Conservation (phyloP, 345 rosid species). For the Gynandropsis gynandra region DNA sequence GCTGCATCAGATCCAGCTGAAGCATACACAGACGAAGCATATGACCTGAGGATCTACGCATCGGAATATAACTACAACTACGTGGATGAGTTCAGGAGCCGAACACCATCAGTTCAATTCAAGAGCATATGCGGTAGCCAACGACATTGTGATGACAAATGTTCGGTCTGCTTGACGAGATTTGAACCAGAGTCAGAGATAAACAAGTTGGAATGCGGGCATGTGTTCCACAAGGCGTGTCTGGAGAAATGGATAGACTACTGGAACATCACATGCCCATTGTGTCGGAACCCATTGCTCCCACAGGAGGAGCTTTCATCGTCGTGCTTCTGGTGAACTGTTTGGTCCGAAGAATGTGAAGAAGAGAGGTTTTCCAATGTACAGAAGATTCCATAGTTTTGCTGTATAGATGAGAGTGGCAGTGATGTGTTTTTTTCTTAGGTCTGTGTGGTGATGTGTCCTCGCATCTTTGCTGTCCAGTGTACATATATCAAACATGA, state of each 20-base stretch:
- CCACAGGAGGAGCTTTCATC: slow-evolving; percentile 30
- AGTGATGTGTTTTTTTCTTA: too few relatives aligned
- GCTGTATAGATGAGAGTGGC: too few relatives aligned
- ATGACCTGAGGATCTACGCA: slow-evolving; percentile 23
- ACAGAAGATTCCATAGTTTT: too few relatives aligned
- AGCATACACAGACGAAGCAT: neutral
- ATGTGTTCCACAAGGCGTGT: slow-evolving; percentile 44
- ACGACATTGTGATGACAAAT: slow-evolving; percentile 33
- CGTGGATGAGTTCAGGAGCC: slow-evolving; percentile 45
- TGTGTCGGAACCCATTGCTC: slow-evolving; percentile 44
- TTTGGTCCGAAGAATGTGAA: too few relatives aligned
- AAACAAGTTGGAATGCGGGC: slow-evolving; percentile 45
- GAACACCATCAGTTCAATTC: slow-evolving; percentile 37
- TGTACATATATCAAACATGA: too few relatives aligned
- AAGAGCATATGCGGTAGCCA: slow-evolving; percentile 28
- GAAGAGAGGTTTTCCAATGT: too few relatives aligned
- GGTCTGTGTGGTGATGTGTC: too few relatives aligned
- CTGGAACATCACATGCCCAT: slow-evolving; percentile 50
- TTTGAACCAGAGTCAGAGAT: slow-evolving; percentile 44
- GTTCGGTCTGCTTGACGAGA: slow-evolving; percentile 41
- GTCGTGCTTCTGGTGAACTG: slow-evolving; percentile 33
- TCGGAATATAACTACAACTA: slow-evolving; percentile 30
- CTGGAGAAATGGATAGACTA: slow-evolving; percentile 54
- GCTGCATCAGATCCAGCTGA: slow-evolving; percentile 22
- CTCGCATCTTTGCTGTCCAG: too few relatives aligned